Conservation (phyloP, 768 basidiomycete genomes). For the Amanita inopinata region DNA sequence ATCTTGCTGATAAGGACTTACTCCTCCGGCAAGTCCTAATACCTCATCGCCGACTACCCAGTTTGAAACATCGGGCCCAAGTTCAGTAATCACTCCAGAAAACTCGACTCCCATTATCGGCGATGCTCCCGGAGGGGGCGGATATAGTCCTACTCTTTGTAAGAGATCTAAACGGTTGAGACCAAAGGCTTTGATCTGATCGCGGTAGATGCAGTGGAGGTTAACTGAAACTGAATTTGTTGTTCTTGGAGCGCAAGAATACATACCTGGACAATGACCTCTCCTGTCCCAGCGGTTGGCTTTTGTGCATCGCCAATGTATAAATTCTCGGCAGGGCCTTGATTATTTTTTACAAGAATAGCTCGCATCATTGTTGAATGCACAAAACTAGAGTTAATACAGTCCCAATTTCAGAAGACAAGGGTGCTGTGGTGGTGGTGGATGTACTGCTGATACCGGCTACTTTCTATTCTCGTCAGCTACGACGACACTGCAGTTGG, state of each 20-base stretch:
- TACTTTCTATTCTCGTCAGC: too few species aligned
- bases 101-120: constrained; percentile 84
- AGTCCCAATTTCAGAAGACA: too few species aligned
- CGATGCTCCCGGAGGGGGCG: constrained; percentile 66
- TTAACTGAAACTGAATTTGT: constrained; percentile 2
- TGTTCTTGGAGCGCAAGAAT: neutral
- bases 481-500: too few species aligned
- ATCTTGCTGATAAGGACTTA: constrained; percentile 28
- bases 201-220: constrained; percentile 1
- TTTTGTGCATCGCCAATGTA: constrained; percentile 64
- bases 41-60: constrained; percentile 67
- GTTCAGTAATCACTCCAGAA: constrained; percentile 49
- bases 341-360: constrained; percentile 65
- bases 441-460: too few species aligned
- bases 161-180: constrained; percentile 79
- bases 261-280: constrained; percentile 76
- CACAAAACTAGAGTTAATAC: too few species aligned
- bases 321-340: constrained; percentile 68
- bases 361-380: too few species aligned
- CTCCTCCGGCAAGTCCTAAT: constrained; percentile 71
- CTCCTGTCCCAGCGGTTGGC: constrained; percentile 43
- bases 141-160: constrained; percentile 68
- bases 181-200: constrained; percentile 83
- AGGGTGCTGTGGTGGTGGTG: too few species aligned
- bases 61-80: constrained; percentile 39